A percentile compares a stretch with the other conserved stretches of the same genome.
Conservation (phyloP, 306 rosid species). For the Albizia julibrissin region DNA sequence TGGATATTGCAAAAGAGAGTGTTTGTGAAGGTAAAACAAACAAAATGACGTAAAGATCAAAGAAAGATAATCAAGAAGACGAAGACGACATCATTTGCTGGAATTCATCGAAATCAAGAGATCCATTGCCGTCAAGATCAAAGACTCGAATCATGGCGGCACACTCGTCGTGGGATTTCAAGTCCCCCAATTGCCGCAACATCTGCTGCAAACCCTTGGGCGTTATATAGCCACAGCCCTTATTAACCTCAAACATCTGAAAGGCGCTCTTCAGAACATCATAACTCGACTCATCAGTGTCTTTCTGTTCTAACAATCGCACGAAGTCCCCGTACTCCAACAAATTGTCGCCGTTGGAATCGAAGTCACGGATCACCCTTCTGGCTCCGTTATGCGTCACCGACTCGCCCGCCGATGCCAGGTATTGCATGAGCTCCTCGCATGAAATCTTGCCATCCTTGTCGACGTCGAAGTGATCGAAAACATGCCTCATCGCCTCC, state of each 20-base stretch:
- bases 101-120: conserved; percentile 60
- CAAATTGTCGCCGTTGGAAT: conserved; percentile 46
- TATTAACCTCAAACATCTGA: conserved; percentile 60
- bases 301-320: conserved; percentile 31
- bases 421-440: conserved; percentile 50
- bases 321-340: conserved; percentile 51
- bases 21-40: not conserved
- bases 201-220: conserved; percentile 55
- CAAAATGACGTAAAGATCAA: not conserved
- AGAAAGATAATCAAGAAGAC: not conserved
- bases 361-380: conserved; percentile 46
- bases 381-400: conserved; percentile 38
- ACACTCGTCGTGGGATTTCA: conserved; percentile 51
- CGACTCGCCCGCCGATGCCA: conserved; percentile 46
- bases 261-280: conserved; percentile 49
- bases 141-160: conserved; percentile 57
- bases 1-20: not conserved
- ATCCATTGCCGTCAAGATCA: conserved; percentile 64
- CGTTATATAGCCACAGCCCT: conserved; percentile 55
- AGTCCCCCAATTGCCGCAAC: conserved; percentile 54
- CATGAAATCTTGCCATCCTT: conserved; percentile 59
- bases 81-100: conserved; percentile 55
- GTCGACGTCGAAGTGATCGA: conserved; percentile 51
- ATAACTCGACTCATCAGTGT: conserved; percentile 31
- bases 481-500: conserved; percentile 35